Evolutionary conservation across 352 stramenopile genomes (phyloP).

Genomic region (Phytopythium montanum): DNA sequence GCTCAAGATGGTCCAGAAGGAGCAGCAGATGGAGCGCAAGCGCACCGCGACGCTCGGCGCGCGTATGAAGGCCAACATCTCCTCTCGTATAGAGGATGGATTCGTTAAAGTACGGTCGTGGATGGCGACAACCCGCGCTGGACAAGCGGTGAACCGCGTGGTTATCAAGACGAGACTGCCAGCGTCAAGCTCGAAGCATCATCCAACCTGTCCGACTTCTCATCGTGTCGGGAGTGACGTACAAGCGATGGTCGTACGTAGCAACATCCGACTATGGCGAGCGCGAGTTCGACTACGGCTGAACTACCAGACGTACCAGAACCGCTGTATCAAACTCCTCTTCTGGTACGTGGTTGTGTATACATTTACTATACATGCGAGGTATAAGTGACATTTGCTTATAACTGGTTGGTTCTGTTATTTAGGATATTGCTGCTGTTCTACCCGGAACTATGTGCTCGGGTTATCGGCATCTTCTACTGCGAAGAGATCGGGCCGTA

Average conservation of each 20-base stretch:
- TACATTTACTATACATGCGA: not conserved
- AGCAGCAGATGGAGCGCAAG: conserved; percentile 7
- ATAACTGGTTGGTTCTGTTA: not conserved
- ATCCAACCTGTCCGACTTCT: conserved; percentile 43
- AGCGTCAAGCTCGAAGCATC: conserved; percentile 39
- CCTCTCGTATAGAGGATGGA: conserved; percentile 6
- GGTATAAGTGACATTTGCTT: not conserved
- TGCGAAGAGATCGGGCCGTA: conserved; percentile 60
- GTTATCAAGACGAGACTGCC: conserved; percentile 25
- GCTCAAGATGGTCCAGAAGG: conserved; percentile 38
- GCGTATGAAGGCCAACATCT: conserved; percentile 24
- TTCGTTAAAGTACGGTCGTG: conserved; percentile 11
- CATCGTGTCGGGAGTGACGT: conserved; percentile 51
- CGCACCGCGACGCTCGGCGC: conserved; percentile 14
- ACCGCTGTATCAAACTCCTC: conserved; percentile 74
- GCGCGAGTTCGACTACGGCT: conserved; percentile 64
- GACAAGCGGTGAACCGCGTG: conserved; percentile 20
- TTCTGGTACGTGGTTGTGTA: conserved; percentile 45
- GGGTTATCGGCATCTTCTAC: conserved; percentile 68
- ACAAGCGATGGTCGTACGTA: conserved; percentile 56
- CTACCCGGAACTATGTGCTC: conserved; percentile 70
- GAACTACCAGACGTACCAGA: conserved; percentile 70
- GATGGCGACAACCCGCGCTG: conserved; percentile 15
- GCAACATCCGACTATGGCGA: conserved; percentile 66
- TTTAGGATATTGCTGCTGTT: conserved; percentile 59